Conservation (phyloP, 768 basidiomycete species). For the Hypholoma fasciculare region DNA sequence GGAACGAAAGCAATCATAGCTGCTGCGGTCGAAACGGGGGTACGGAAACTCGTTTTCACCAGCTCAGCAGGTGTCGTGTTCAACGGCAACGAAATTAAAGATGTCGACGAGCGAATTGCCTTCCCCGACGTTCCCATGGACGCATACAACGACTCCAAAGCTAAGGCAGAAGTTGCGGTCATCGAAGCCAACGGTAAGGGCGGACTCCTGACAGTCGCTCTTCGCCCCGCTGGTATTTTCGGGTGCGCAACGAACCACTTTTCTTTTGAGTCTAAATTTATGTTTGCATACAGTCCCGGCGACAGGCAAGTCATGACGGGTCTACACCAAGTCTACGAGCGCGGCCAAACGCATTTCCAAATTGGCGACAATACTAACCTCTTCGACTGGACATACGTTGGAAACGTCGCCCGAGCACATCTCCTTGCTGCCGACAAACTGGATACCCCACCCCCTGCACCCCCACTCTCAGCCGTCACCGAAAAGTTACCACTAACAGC, state of each 20-base stretch:
- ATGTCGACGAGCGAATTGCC: constrained; percentile 86
- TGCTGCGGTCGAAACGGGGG: constrained; percentile 69
- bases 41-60: constrained; percentile 91
- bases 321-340: constrained; percentile 76
- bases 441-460: constrained; percentile 46
- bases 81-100: constrained; percentile 76
- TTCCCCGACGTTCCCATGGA: constrained; percentile 77
- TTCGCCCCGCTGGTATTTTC: constrained; percentile 94
- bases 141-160: constrained; percentile 94
- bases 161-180: constrained; percentile 80
- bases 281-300: constrained; percentile 62
- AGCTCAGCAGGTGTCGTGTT: constrained; percentile 91
- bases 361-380: constrained; percentile 92
- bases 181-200: constrained; percentile 84
- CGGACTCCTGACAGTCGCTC: constrained; percentile 84
- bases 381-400: constrained; percentile 96
- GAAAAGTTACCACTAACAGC: constrained; percentile 35
- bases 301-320: constrained; percentile 86
- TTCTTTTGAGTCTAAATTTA: background rate
- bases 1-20: constrained; percentile 86
- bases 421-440: constrained; percentile 92
- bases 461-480: constrained; percentile 30
- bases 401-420: constrained; percentile 93
- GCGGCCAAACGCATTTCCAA: constrained; percentile 87
- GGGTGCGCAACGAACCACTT: constrained; percentile 49